Percentiles rank a stretch among this genome's conserved stretches.
These are phyloP conservation scores for Vitis hybrid DNA, from an alignment of 177 flowering plant species.

Conservation along the genomic window DNA sequence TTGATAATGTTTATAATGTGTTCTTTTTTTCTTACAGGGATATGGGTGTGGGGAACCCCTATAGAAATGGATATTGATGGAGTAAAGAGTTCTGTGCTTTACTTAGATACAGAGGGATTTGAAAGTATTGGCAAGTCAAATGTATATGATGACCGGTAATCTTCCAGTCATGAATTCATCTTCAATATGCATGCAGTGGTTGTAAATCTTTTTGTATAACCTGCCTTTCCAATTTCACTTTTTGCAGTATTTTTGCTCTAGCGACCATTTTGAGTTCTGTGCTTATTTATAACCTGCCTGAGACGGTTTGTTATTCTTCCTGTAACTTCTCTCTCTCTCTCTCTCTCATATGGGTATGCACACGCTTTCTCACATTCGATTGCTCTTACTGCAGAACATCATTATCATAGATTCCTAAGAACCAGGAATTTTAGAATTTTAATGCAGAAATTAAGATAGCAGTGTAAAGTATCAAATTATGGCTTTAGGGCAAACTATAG, in stretches of 20 bases:
- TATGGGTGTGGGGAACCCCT: slow-evolving; percentile 99
- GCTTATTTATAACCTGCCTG: slow-evolving; percentile 93
- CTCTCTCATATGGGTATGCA: neutral
- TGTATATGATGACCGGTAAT: slow-evolving; percentile 94
- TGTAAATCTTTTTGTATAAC: neutral
- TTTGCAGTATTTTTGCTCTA: slow-evolving; percentile 88
- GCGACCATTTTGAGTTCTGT: slow-evolving; percentile 98
- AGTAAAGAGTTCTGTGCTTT: slow-evolving; percentile 81
- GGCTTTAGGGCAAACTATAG: too few species aligned
- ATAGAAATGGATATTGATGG: slow-evolving; percentile 74
- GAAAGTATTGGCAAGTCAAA: slow-evolving; percentile 99
- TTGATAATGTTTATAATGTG: neutral
- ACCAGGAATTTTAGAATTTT: neutral
- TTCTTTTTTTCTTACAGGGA: slow-evolving; percentile 45
- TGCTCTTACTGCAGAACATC: neutral
- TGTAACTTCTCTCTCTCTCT: slow-evolving; percentile 4
- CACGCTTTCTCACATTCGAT: too few species aligned
- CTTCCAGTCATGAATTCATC: slow-evolving; percentile 9
- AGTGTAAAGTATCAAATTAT: too few species aligned
- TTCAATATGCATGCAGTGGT: slow-evolving; percentile 3
- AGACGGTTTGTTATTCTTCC: slow-evolving; percentile 65
- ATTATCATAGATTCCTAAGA: too few species aligned
- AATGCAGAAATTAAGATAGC: too few species aligned
- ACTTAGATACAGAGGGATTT: slow-evolving; percentile 99
- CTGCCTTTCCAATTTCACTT: slow-evolving; percentile 3